phyloP scores from a whole-genome alignment of 2,329 filamentous ascomycete genomes.

The Botryotinia convoluta region DNA sequence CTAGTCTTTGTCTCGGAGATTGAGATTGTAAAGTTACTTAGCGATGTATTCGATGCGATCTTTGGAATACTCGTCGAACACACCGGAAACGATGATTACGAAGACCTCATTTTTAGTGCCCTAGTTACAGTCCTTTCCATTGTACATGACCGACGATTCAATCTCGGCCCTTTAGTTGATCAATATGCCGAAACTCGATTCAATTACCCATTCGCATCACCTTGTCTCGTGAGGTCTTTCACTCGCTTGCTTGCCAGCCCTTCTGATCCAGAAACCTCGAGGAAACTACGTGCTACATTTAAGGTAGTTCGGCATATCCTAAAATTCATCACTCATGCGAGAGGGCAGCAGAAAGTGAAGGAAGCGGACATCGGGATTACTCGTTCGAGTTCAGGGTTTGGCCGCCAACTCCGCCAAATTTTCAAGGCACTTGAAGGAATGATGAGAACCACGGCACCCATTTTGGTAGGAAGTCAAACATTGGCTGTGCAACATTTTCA shows the following conservation, averaged over 20 bases:
- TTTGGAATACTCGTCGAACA: conserved; percentile 91
- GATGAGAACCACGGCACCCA: conserved; percentile 83
- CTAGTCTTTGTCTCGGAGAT: conserved; percentile 95
- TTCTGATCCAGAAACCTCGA: conserved; percentile 76
- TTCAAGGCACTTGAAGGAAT: conserved; percentile 87
- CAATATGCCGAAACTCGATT: conserved; percentile 86
- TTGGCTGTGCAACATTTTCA: conserved; percentile 95
- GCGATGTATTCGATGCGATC: conserved; percentile 83
- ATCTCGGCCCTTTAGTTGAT: conserved; percentile 85
- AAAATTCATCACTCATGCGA: conserved; percentile 89
- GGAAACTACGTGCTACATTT: conserved; percentile 84
- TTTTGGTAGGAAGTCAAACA: conserved; percentile 90
- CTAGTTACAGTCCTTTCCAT: conserved; percentile 88
- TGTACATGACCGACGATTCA: conserved; percentile 90
- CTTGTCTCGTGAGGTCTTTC: conserved; percentile 84
- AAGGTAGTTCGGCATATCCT: conserved; percentile 92
- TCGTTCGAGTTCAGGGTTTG: conserved; percentile 69
- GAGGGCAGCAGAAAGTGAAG: conserved; percentile 83
- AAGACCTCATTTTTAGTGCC: conserved; percentile 88
- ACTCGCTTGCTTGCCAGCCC: conserved; percentile 79
- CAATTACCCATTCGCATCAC: conserved; percentile 88
- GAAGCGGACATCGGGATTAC: conserved; percentile 85
- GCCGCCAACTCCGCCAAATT: conserved; percentile 76
- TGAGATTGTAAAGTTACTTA: conserved; percentile 91
- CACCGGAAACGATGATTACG: conserved; percentile 86